These are phyloP conservation scores for Phoma sp. DNA, from an alignment of 2,329 filamentous ascomycete species.

Conservation along the genomic window DNA sequence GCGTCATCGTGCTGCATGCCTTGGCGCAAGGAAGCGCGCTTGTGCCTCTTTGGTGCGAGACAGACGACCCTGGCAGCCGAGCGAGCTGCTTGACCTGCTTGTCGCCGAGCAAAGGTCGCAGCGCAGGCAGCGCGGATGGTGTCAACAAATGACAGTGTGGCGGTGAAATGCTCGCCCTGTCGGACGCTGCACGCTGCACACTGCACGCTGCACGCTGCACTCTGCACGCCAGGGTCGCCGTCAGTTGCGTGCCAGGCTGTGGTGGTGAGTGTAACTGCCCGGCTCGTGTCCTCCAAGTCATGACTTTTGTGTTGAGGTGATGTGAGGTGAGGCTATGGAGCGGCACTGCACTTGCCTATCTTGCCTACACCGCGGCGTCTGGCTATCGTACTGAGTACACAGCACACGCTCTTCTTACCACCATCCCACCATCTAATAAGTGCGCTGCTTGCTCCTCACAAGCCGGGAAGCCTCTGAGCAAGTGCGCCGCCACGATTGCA, in stretches of 20 bases:
- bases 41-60: slow-evolving; percentile 7
- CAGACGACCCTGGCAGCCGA: slow-evolving; percentile 12
- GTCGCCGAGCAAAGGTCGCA: slow-evolving; percentile 12
- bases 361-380: slow-evolving; percentile 13
- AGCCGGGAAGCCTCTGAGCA: not conserved
- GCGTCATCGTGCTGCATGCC: slow-evolving; percentile 34
- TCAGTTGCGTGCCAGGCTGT: not conserved
- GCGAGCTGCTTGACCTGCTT: slow-evolving; percentile 22
- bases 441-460: no score
- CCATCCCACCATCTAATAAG: slow-evolving; percentile 11
- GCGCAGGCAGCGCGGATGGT: slow-evolving; percentile 4
- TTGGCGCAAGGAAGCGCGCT: slow-evolving; percentile 21
- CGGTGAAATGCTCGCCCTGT: slow-evolving; percentile 20
- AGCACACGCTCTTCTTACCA: not conserved
- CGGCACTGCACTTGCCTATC: slow-evolving; percentile 30
- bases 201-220: not conserved
- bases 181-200: not conserved
- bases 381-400: slow-evolving; percentile 7
- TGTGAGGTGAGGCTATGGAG: slow-evolving; percentile 15
- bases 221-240: not conserved
- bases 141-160: slow-evolving; percentile 21
- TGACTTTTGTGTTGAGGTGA: slow-evolving; percentile 12
- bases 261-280: slow-evolving; percentile 5
- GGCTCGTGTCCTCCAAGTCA: slow-evolving; percentile 14
- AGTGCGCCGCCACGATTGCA: slow-evolving; percentile 12